These are phyloP conservation scores for Eucalyptus paniculata DNA, from an alignment of 345 rosid genomes.

Conservation along the genomic window DNA sequence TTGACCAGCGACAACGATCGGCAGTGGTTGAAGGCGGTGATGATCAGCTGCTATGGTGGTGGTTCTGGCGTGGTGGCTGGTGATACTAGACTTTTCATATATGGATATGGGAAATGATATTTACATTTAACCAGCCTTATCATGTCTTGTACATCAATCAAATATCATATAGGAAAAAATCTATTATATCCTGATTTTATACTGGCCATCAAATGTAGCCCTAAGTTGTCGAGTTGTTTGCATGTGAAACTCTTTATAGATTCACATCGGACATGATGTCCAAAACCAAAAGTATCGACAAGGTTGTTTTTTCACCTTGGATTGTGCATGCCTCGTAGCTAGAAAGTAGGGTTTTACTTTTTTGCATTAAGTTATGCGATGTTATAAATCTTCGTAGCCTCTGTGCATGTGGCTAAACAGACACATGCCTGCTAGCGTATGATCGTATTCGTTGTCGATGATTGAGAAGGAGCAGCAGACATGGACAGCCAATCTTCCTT, in stretches of 20 bases:
- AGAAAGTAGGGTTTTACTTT: neutral
- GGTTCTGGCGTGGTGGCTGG: neutral
- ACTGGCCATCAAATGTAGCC: neutral
- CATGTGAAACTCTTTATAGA: neutral
- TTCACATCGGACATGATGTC: neutral
- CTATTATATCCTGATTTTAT: neutral
- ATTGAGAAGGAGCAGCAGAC: neutral
- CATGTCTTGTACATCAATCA: neutral
- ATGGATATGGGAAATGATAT: neutral
- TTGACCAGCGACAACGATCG: neutral
- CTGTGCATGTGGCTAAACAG: neutral
- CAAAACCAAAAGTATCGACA: neutral
- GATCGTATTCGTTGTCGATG: neutral
- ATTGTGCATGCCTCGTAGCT: neutral
- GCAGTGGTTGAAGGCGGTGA: neutral
- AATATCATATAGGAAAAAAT: neutral
- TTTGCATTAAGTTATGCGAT: neutral
- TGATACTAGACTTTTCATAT: neutral
- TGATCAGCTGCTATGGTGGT: neutral
- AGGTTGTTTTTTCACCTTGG: neutral
- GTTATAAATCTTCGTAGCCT: neutral
- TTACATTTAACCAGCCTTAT: neutral
- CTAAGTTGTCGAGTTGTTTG: neutral
- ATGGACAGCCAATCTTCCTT: neutral
- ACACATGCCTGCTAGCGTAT: neutral